Evolutionary conservation across 192 early-diverging fungal species (phyloP).

Genomic region (Neocallimastix lanati): DNA sequence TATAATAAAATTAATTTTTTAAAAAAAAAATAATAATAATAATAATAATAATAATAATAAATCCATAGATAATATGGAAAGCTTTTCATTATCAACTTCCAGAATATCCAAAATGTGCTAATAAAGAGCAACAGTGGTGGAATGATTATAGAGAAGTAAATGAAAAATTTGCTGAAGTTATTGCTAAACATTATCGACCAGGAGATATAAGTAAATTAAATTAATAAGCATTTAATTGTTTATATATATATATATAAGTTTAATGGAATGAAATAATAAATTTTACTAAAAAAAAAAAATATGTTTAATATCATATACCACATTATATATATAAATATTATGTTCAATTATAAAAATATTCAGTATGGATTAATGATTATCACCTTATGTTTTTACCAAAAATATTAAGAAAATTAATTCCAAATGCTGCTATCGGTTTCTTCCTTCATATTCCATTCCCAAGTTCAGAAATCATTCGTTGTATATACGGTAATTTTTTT

Average conservation of each 20-base stretch:
- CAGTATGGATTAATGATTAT: constrained; percentile 96
- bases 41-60: too few relatives aligned
- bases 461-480: constrained; percentile 84
- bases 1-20: too few relatives aligned
- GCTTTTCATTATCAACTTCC: constrained; percentile 89
- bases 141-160: constrained; percentile 69
- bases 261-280: too few relatives aligned
- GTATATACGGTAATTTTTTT: constrained; percentile 43
- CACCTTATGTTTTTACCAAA: constrained; percentile 84
- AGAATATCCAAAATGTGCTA: constrained; percentile 67
- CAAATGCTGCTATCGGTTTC: constrained; percentile 79
- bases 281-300: too few relatives aligned
- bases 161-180: constrained; percentile 63
- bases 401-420: constrained; percentile 67
- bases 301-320: constrained; percentile 1
- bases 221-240: too few relatives aligned
- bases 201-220: constrained; percentile 60
- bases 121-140: constrained; percentile 57
- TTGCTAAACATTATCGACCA: constrained; percentile 51
- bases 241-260: too few relatives aligned
- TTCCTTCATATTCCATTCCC: constrained; percentile 96
- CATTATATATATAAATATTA: too few relatives aligned
- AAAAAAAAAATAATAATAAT: too few relatives aligned
- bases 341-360: constrained; percentile 1
- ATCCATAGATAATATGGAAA: constrained; percentile 72